Evolutionary conservation across 2,329 filamentous ascomycete species (phyloP), one percentile per base, ranked within the genome.

Genomic region (Pezicula radicicola): DNA sequence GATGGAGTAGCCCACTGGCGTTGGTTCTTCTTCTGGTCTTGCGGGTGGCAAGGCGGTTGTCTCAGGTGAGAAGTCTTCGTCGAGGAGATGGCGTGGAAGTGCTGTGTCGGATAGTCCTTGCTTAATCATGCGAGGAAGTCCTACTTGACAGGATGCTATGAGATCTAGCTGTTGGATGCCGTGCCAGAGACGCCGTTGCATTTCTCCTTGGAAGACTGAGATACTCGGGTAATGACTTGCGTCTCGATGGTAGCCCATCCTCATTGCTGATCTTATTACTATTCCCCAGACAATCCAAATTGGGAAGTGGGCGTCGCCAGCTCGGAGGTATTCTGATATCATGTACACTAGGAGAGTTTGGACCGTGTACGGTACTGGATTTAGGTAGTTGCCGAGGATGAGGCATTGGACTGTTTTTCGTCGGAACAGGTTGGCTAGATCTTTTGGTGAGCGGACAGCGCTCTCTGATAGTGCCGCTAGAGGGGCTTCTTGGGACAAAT

Each of bases 91-190:
- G 21, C 74, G 73, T 13, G 85, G 84, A 15, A 83, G 64, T 3
- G 75, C 69, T 0, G 83, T 85, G 60, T 89, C 86, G 46, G 76
- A 80, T 55, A 87, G 83, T 27, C 81, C 78, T 30, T 78, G 75
- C 52, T 80, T 76, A 46, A 88, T 75, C 81, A 88, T 85, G 60
- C 79, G 78, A 2, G 86, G 85, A 50, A 89, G 72, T 2, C 85
- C 85, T 52, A 87, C 75, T 63, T 88, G 84, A 61, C 85, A 87
- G 1, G 83, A 81, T 33, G 85, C 83, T 4, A 87, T 66, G 6
- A 84, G 67, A 63, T 89, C 86, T 39, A 86, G 72, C 61, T 85
- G 79, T 16, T 73, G 67, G 12, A 75, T 73, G 53, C 78, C 68
- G 53, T 74, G 74, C 80, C 80, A 83, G 57, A 77, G 65, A 51